Conservation (phyloP, 148 eudicot genomes). For the Persicaria tinctoria region DNA sequence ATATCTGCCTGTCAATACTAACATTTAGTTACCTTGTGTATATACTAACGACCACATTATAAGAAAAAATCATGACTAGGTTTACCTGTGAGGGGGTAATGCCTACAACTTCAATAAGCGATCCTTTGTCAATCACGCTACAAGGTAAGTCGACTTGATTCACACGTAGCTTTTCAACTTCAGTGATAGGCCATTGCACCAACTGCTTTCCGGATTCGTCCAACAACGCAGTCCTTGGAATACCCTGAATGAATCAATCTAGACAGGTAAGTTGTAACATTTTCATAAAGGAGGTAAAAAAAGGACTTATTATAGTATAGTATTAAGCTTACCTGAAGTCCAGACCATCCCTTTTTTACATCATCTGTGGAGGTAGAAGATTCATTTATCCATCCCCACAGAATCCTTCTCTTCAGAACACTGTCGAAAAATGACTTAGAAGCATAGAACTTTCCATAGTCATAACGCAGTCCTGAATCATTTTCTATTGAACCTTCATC, state of each 20-base stretch:
- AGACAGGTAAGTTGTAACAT: neutral
- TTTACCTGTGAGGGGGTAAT: constrained; percentile 55
- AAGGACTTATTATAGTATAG: neutral
- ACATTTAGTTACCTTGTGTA: neutral
- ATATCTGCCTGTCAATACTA: constrained; percentile 50
- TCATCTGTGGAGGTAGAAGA: constrained; percentile 22
- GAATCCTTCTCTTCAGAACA: constrained; percentile 38
- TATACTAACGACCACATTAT: neutral
- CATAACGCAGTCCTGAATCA: constrained; percentile 39
- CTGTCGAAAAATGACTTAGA: constrained; percentile 64
- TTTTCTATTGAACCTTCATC: constrained; percentile 32
- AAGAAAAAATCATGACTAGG: neutral
- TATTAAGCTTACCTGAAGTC: constrained; percentile 48
- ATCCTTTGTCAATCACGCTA: constrained; percentile 28
- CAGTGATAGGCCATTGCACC: constrained; percentile 65
- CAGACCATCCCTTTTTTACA: constrained; percentile 59
- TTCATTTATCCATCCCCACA: constrained; percentile 74
- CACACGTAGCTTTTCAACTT: constrained; percentile 38
- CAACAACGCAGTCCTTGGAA: constrained; percentile 57
- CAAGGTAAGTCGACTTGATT: constrained; percentile 15
- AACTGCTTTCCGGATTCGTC: constrained; percentile 43
- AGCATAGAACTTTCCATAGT: constrained; percentile 67
- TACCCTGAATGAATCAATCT: constrained; percentile 23
- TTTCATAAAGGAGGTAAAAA: neutral
- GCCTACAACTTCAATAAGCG: constrained; percentile 31